Conservation (phyloP, 2,329 filamentous ascomycete genomes). For the Pseudopithomyces chartarum region DNA sequence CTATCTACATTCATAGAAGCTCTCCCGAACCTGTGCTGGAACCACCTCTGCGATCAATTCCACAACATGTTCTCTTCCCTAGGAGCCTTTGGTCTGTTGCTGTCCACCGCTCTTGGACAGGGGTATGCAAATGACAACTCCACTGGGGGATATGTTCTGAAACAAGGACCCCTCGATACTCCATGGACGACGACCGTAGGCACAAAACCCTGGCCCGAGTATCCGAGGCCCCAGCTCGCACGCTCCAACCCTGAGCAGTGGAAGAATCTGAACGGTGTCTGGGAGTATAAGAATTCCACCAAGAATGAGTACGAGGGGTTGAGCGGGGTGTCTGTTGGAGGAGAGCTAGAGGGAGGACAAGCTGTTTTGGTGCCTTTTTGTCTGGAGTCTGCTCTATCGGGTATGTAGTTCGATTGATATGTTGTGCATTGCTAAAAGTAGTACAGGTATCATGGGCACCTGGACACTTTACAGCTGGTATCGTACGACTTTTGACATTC, state of each 20-base stretch:
- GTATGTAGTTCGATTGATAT: conserved; percentile 31
- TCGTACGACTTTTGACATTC: conserved; percentile 57
- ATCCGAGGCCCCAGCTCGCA: conserved; percentile 62
- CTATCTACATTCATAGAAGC: not conserved
- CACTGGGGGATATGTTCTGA: conserved; percentile 32
- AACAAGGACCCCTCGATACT: conserved; percentile 43
- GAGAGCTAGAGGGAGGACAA: conserved; percentile 40
- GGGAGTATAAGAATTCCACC: conserved; percentile 57
- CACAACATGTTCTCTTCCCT: conserved; percentile 25
- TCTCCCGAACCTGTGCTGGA: not conserved
- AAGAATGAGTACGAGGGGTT: conserved; percentile 46
- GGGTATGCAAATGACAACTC: conserved; percentile 16
- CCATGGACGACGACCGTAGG: conserved; percentile 59
- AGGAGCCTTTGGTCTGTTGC: conserved; percentile 15
- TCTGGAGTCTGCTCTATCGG: conserved; percentile 59
- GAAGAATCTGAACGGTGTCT: conserved; percentile 64
- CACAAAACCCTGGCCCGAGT: conserved; percentile 61
- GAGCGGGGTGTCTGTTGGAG: conserved; percentile 51
- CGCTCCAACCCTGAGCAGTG: conserved; percentile 51
- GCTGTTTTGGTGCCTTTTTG: conserved; percentile 60
- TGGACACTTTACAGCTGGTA: conserved; percentile 53
- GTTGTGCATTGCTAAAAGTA: conserved; percentile 46
- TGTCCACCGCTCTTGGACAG: conserved; percentile 12
- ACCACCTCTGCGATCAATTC: too few relatives aligned
- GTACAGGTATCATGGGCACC: conserved; percentile 50